A percentile compares a stretch with the other conserved stretches of the same genome.
Conservation (phyloP, 345 rosid species). For the Brassica rapa region DNA sequence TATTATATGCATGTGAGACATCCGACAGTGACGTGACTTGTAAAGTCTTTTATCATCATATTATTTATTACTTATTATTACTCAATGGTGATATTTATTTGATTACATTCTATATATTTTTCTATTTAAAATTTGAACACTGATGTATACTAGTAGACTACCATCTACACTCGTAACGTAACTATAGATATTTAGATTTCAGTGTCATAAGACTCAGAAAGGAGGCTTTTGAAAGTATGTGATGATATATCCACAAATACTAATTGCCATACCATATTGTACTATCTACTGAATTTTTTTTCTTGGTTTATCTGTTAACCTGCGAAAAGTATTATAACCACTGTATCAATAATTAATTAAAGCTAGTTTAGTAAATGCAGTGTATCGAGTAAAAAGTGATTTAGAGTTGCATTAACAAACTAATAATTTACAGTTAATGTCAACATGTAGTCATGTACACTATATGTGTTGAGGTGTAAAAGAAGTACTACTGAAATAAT, state of each 20-base stretch:
- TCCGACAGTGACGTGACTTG: constrained; percentile 33
- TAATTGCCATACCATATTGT: neutral
- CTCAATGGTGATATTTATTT: neutral
- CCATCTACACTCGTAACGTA: neutral
- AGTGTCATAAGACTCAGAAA: neutral
- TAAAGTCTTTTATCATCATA: constrained; percentile 3
- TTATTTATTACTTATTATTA: neutral
- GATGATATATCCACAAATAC: neutral
- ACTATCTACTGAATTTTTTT: neutral
- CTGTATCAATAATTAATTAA: neutral
- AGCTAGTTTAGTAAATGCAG: neutral
- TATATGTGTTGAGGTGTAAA: neutral
- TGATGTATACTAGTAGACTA: neutral
- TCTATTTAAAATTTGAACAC: constrained; percentile 19
- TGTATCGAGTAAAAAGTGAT: neutral
- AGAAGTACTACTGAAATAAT: neutral
- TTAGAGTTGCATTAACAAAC: neutral
- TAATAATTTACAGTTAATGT: neutral
- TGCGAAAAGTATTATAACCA: neutral
- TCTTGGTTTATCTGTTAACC: neutral
- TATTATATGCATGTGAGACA: constrained; percentile 25
- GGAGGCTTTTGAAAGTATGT: neutral
- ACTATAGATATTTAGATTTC: neutral
- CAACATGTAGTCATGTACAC: neutral
- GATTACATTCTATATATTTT: neutral